Base-by-base conservation (phyloP, 441 rosid species). In the Euphorbia schlechtendalii region DNA sequence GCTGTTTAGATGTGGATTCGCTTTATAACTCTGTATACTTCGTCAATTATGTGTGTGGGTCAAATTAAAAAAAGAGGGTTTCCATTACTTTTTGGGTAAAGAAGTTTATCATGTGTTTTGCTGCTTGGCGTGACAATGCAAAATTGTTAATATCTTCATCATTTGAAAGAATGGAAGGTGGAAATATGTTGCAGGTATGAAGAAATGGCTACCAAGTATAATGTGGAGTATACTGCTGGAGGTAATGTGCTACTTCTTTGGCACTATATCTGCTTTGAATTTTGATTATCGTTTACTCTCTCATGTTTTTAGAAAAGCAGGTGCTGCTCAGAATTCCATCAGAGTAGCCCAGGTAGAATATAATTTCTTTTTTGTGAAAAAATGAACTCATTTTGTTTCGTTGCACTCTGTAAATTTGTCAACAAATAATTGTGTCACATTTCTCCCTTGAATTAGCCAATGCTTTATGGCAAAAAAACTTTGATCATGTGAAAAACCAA, bases 181-280 rank as follows among this genome's bases (percentile, higher is more conserved):
- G 38, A 17, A 30, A 55, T 5, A 14, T 55, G 36, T 1, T 36
- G 56, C 65, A 89, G 99, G 98, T 94, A 89, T 41, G 88, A 85
- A 7, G 98, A 94, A 68, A 78, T 94, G 94, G 73, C 84, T 59
- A 3, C 62, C 71, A 86, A 77, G 46, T 61, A 63, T 74, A 78
- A n/a, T 66, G 97, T 88, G 22, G 97, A 93, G 69, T 93, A 77
- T 73, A 93, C 83, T 82, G 99, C 97, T 68, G 99, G 99, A 84
- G 99, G 97, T 93, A 79, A 69, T 46, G 1, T 36, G 48, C 14
- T 43, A 43, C 48, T 43, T 21, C 27, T 20, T 24, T 32, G 36
- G 7, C 7, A 22, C 15, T 10, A 2, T 13, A 53, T 12, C 17
- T 8, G 17, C n/a, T n/a, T n/a, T n/a, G n/a, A n/a, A n/a, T 53